Evolutionary conservation across 495 filamentous ascomycete species (phyloP).

Genomic region (Penicillium chermesinum): DNA sequence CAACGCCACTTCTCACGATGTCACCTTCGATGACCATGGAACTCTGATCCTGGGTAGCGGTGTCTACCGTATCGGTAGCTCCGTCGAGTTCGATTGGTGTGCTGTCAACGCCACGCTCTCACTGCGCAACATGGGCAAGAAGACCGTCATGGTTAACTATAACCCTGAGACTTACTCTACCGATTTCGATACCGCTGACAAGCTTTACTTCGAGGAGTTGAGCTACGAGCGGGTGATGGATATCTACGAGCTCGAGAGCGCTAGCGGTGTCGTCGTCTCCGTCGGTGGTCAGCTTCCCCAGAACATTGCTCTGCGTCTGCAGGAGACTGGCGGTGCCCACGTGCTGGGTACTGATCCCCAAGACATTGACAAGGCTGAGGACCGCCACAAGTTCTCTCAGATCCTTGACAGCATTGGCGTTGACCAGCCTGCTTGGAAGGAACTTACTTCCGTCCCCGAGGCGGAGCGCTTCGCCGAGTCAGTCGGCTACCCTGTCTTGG

Average conservation of each 20-base stretch:
- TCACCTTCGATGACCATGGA: constrained; percentile 91
- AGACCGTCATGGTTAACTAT: constrained; percentile 98
- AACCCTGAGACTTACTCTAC: constrained; percentile 88
- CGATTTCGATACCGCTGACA: constrained; percentile 92
- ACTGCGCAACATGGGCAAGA: constrained; percentile 83
- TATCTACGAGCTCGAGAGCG: constrained; percentile 90
- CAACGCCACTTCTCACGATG: constrained; percentile 92
- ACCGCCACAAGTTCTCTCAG: constrained; percentile 95
- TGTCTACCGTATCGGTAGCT: constrained; percentile 95
- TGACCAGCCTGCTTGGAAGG: constrained; percentile 97
- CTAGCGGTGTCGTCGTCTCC: constrained; percentile 86
- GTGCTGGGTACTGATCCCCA: constrained; percentile 86
- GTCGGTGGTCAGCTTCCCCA: constrained; percentile 95
- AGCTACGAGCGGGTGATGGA: constrained; percentile 98
- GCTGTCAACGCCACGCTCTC: constrained; percentile 90
- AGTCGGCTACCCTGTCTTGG: constrained; percentile 88
- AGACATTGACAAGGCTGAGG: constrained; percentile 96
- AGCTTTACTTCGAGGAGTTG: constrained; percentile 93
- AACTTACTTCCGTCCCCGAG: constrained; percentile 84
- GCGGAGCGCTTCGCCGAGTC: constrained; percentile 77
- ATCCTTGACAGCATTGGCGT: constrained; percentile 95
- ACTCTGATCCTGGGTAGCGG: constrained; percentile 86
- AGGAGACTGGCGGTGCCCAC: constrained; percentile 82
- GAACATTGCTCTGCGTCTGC: constrained; percentile 93
- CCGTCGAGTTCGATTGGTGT: constrained; percentile 99